Base-by-base conservation (phyloP, 2,329 filamentous ascomycete species). In the Dactylellina cionopaga region DNA sequence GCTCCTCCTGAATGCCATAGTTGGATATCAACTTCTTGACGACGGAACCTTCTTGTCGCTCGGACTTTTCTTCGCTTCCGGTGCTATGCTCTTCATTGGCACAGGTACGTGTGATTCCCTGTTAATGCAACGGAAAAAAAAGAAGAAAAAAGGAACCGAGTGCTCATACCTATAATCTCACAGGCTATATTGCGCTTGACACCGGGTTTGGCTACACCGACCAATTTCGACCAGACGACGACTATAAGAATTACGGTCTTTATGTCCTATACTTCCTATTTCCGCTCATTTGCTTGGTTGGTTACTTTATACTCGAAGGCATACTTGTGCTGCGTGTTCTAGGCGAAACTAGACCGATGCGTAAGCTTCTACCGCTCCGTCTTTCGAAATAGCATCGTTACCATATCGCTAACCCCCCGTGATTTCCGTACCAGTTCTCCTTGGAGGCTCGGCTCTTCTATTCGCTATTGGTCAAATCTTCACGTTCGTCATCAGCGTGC, bases 401-500 rank as follows among this genome's bases (percentile, higher is more conserved):
- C n/a, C 15, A 25, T 39, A 4, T 17, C 13, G 52, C 51, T 52
- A 41, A 60, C 9, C n/a, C n/a, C n/a, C n/a, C n/a, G 5, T 19
- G 10, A 27, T 13, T 55, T 19, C 25, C 44, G 65, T 63, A 74
- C 54, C 15, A 65, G 75, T 74, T 51, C 63, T 75, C 1, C 71
- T 77, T 15, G 64, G 55, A 19, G 74, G 69, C 87, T 92, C 94
- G 0, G 89, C 85, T 1, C 77, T 98, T 1, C 84, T 96, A 13
- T 99, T 99, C 79, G 92, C 92, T 24, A 86, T 96, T 66, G 94
- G 92, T 15, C 95, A 99, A 79, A 86, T 99, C 75, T 99, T 99
- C 86, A 92, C 96, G 82, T 99, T 96, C 80, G 90, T 93, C 65
- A 86, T 96, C 81, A 98, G 93, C 83, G 86, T 89, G 11, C 90